Evolutionary conservation across 495 filamentous ascomycete genomes (phyloP).

Genomic region (Astrothelium subdiscretum): DNA sequence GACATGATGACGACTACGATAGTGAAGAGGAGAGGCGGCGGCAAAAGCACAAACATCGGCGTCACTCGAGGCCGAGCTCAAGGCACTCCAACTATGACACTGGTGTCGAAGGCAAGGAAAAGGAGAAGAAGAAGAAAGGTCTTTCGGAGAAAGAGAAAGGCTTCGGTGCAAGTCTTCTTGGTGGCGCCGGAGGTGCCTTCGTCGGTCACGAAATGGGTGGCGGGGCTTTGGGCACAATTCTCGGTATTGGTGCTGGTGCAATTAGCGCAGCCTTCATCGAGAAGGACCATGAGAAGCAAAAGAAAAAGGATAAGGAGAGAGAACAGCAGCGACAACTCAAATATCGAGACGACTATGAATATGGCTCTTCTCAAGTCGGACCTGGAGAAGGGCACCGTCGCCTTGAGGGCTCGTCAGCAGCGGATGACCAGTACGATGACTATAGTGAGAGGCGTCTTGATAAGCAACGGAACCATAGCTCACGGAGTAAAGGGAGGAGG

Average conservation of each 20-base stretch:
- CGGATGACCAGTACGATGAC: not conserved
- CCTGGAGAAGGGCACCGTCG: not conserved
- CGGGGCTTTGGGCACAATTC: not conserved
- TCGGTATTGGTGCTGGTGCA: not conserved
- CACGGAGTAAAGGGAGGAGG: not conserved
- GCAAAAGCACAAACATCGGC: not conserved
- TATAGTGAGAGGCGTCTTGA: not conserved
- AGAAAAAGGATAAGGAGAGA: not conserved
- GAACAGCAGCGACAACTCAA: not conserved
- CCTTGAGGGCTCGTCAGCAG: not conserved
- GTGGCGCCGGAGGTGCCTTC: not conserved
- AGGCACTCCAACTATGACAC: not conserved
- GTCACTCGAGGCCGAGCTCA: not conserved
- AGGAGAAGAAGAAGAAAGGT: slow-evolving; percentile 1
- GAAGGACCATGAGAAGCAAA: not conserved
- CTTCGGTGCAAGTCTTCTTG: not conserved
- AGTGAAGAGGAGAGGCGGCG: not conserved
- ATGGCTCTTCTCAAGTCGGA: not conserved
- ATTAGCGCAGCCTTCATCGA: not conserved
- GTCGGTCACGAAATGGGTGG: not conserved
- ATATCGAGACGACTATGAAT: not conserved
- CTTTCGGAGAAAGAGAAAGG: not conserved
- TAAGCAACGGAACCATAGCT: not conserved
- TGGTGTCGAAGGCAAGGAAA: not conserved
- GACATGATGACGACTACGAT: not conserved